Evolutionary conservation across 2,329 filamentous ascomycete genomes (phyloP), one percentile per base, ranked within the genome.

Genomic region (Alternaria arbusti): DNA sequence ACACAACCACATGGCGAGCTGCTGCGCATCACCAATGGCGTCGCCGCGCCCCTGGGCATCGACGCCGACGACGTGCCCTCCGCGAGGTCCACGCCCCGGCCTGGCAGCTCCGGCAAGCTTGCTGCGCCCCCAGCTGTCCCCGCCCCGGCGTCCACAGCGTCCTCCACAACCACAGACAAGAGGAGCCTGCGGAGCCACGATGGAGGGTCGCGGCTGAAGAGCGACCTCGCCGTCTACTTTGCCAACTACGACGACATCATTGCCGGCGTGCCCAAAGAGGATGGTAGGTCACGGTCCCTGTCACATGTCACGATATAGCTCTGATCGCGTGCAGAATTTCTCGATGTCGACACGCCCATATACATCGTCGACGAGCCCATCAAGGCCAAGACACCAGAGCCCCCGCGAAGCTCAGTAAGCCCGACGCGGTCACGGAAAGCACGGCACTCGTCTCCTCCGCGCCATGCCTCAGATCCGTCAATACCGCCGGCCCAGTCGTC

Each of bases 211-310:
- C 87, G 93, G 71, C 90, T 94, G 82, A 97, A 96, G 85, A 97
- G 94, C 81, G 94, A 97, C 76, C 86, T 98, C 65, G 90, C 94
- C 40, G 87, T 89, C 51, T 98, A 97, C 82, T 97, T 98, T 76
- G 90, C 92, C 56, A 94, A 96, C 75, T 98, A 97, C 80, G 94
- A 97, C 80, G 93, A 97, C 78, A 88, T 97, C 70, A 93, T 98
- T 81, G 94, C 92, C 66, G 92, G 96, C 76, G 90, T 93, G 67
- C 88, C 90, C 43, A 91, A 91, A 72, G 90, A 94, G 80, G 85
- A 90, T 71, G 90, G 94, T 94, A 86, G 78, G 70, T 70, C 70
- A 9, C 52, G 62, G 46, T 70, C 70, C 7, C 51, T 63, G 46
- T 65, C 71, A 45, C 66, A 57, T 64, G 9, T 54, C 44, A 23